These are phyloP conservation scores for Mallotus japonicus DNA, from an alignment of 441 rosid genomes.

Conservation along the genomic window DNA sequence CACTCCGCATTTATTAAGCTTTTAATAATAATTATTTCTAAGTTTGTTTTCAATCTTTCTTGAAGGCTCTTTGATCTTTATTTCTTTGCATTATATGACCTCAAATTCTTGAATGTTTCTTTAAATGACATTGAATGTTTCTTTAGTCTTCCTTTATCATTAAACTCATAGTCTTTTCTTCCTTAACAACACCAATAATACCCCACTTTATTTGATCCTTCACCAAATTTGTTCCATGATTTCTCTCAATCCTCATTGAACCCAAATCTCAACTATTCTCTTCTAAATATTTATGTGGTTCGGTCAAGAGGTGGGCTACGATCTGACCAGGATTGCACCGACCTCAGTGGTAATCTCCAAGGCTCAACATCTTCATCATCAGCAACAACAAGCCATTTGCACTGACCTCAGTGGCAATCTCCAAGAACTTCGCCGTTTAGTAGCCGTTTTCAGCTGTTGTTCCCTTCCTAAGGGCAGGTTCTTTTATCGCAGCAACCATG, in stretches of 20 bases:
- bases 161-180: slow-evolving; percentile 32
- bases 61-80: too few relatives aligned
- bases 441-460: too few relatives aligned
- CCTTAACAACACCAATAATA: slow-evolving; percentile 35
- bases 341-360: slow-evolving; percentile 19
- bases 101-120: too few relatives aligned
- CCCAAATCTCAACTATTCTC: slow-evolving; percentile 29
- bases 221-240: slow-evolving; percentile 34
- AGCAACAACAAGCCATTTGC: slow-evolving; percentile 18
- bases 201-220: slow-evolving; percentile 40
- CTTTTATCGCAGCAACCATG: too few relatives aligned
- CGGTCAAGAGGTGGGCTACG: slow-evolving; percentile 22
- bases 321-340: slow-evolving; percentile 33
- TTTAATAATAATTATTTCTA: too few relatives aligned
- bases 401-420: too few relatives aligned
- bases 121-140: too few relatives aligned
- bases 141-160: slow-evolving; percentile 25
- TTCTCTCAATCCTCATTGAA: slow-evolving; percentile 35
- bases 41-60: too few relatives aligned
- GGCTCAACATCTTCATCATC: not conserved
- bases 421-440: too few relatives aligned
- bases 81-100: too few relatives aligned
- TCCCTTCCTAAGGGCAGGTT: too few relatives aligned
- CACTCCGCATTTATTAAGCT: too few relatives aligned
- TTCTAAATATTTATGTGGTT: slow-evolving; percentile 34